phyloP scores from a whole-genome alignment of 768 basidiomycete genomes.

The Chalciporus chontae region DNA sequence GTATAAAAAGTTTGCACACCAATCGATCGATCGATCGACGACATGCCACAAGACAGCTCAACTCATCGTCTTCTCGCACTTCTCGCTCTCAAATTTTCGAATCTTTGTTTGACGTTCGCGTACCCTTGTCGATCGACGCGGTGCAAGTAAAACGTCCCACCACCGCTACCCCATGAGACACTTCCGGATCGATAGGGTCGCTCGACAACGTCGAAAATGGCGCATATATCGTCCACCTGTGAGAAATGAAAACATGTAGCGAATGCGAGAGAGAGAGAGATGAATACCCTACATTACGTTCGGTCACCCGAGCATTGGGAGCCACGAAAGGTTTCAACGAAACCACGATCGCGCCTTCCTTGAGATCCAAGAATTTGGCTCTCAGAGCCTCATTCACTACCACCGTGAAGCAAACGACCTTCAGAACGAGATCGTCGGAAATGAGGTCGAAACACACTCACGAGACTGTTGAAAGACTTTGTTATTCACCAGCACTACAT shows the following conservation, averaged over 20 bases:
- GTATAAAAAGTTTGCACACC: too few relatives aligned
- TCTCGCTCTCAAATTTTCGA: slow-evolving; percentile 46
- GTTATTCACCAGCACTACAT: slow-evolving; percentile 90
- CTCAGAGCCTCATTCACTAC: slow-evolving; percentile 84
- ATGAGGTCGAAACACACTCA: slow-evolving; percentile 39
- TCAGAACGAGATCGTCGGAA: not conserved
- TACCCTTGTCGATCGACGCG: slow-evolving; percentile 74
- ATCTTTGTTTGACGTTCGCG: slow-evolving; percentile 51
- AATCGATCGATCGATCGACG: too few relatives aligned
- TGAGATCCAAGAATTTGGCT: slow-evolving; percentile 90
- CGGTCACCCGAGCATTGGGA: slow-evolving; percentile 71
- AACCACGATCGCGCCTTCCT: slow-evolving; percentile 87
- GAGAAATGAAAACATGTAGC: not conserved
- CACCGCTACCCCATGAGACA: slow-evolving; percentile 77
- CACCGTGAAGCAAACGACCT: slow-evolving; percentile 1
- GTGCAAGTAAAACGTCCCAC: slow-evolving; percentile 73
- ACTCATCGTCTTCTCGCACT: slow-evolving; percentile 24
- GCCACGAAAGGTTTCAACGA: slow-evolving; percentile 85
- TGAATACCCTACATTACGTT: slow-evolving; percentile 65
- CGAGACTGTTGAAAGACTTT: slow-evolving; percentile 75
- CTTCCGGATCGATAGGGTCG: slow-evolving; percentile 64
- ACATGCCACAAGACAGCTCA: too few relatives aligned
- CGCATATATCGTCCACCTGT: slow-evolving; percentile 73
- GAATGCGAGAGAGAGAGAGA: not conserved
- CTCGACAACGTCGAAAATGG: slow-evolving; percentile 77